Base-by-base conservation (phyloP, 2,329 filamentous ascomycete species). In the Aschersonia sp. region DNA sequence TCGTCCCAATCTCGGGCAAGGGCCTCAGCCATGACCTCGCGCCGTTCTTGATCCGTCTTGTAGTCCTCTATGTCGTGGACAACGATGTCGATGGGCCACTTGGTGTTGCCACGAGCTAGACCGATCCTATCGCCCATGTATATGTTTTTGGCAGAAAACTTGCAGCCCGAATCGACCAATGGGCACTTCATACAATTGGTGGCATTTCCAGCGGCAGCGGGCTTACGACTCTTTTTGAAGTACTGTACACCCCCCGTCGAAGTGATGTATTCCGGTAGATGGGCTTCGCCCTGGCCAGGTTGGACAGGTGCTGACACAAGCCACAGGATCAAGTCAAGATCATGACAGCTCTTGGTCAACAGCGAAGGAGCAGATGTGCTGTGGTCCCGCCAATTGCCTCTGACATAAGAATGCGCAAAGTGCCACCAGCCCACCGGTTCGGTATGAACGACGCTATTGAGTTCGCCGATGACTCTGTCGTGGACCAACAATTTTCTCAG, bases 361-460 rank as follows among this genome's bases (percentile, higher is more conserved):
- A 98, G 72, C 1, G 85, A 91, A 5, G 82, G 91, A 30, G 77
- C 89, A n/a, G 76, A 82, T 4, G 70, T 82, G 0, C 79, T 82
- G 54, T 87, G 80, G 52, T 85, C 86, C 5, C 91, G 79, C 92
- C 92, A 97, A 65, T 97, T 96, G 12, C 92, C 92, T 44, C 86
- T 78, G 38, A 97, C 91, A 56, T 91, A 95, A 42, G 82, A 88
- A 62, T 95, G 89, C 0, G 84, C 74, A 61, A 94, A 97, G 62
- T 97, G 92, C 87, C 89, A 97, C 82, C 85, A 94, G 1, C 92
- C 92, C 0, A 98, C 83, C 0, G 92, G 92, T 63, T 97, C 92
- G 0, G 87, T 92, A 64, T 97, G 92, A 53, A 94, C 85, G 40
- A 95, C 74, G 40, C 85, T 91, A 47, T 94, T 70, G 31, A 96